Conservation (phyloP, 306 rosid genomes). For the Morella rubra region DNA sequence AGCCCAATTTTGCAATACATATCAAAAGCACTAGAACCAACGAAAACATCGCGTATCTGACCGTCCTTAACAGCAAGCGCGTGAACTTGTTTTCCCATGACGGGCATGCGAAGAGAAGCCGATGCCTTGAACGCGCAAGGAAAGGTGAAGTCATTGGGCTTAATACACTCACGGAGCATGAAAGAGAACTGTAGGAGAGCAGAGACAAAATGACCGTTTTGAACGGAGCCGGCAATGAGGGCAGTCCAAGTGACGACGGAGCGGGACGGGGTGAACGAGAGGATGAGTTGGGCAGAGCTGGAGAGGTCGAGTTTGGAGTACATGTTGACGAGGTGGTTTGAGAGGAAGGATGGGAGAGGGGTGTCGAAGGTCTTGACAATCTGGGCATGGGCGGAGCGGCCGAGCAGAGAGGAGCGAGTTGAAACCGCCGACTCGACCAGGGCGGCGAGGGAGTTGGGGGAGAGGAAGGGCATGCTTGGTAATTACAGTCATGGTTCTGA, state of each 20-base stretch:
- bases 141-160: constrained; percentile 83
- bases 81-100: constrained; percentile 63
- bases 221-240: constrained; percentile 77
- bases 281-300: constrained; percentile 60
- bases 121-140: constrained; percentile 81
- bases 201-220: constrained; percentile 48
- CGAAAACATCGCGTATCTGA: constrained; percentile 62
- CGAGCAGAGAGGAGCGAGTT: constrained; percentile 43
- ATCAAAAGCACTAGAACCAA: constrained; percentile 78
- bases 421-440: constrained; percentile 61
- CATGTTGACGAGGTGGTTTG: constrained; percentile 80
- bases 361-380: constrained; percentile 48
- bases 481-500: constrained; percentile 22
- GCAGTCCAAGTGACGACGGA: constrained; percentile 90
- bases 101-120: constrained; percentile 43
- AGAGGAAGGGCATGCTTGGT: constrained; percentile 44
- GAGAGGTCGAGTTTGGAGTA: constrained; percentile 79
- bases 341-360: constrained; percentile 65
- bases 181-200: constrained; percentile 53
- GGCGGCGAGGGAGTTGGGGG: constrained; percentile 48
- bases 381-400: constrained; percentile 70
- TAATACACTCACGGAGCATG: constrained; percentile 61
- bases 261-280: constrained; percentile 53
- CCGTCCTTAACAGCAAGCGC: constrained; percentile 71
- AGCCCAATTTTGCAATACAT: constrained; percentile 72